Percentiles rank a stretch among this genome's conserved stretches.
Evolutionary conservation across 1,284 basidiomycete genomes (phyloP).

Genomic region (Ceratobasidium sp.): DNA sequence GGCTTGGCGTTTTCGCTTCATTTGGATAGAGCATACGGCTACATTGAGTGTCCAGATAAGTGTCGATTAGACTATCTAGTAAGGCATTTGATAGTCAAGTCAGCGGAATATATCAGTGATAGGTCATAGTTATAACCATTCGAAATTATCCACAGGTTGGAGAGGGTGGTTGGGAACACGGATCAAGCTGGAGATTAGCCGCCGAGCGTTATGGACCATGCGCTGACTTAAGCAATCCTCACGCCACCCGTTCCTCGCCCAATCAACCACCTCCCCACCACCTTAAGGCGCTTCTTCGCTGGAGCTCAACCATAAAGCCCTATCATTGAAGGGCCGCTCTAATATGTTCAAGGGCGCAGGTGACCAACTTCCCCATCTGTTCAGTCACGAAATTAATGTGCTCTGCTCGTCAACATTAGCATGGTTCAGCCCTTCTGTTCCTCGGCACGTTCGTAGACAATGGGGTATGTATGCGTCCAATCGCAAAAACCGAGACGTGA

Average conservation of each 20-base stretch:
- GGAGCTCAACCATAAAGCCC: neutral
- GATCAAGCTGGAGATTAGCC: neutral
- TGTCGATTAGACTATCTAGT: neutral
- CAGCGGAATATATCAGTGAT: neutral
- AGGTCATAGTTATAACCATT: no score
- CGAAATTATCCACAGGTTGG: no score
- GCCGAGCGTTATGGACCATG: neutral
- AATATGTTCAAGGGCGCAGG: conserved; percentile 42
- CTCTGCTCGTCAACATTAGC: conserved; percentile 1
- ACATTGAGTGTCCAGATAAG: no score
- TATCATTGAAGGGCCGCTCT: neutral
- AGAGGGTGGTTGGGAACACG: neutral
- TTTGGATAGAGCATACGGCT: neutral
- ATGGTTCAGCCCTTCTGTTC: conserved; percentile 44
- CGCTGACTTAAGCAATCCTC: conserved; percentile 13
- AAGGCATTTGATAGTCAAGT: neutral
- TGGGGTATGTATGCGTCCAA: conserved; percentile 43
- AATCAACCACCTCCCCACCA: conserved; percentile 19
- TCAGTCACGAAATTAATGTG: neutral
- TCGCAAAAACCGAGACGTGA: neutral
- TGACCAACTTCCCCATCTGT: neutral
- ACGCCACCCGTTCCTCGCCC: conserved; percentile 18
- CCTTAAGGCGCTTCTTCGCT: neutral
- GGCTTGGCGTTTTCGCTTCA: neutral
- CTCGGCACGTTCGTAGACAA: conserved; percentile 36